Evolutionary conservation across 1,284 basidiomycete species (phyloP).

Genomic region (Cryptococcus sp.): DNA sequence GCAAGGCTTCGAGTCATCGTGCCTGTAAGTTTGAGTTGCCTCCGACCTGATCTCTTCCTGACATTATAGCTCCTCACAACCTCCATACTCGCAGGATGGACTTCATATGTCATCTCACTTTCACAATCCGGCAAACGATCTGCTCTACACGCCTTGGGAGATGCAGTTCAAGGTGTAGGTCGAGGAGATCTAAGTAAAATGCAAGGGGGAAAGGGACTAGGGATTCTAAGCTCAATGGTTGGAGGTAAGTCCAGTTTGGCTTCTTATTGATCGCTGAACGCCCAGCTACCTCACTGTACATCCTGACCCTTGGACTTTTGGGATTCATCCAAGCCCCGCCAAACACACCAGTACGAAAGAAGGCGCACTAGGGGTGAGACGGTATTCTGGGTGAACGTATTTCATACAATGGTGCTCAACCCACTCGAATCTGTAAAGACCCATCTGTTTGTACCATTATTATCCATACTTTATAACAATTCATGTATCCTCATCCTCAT

Average conservation of each 20-base stretch:
- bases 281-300: conserved; percentile 39
- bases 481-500: no score
- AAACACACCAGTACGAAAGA: conserved; percentile 23
- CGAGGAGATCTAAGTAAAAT: conserved; percentile 16
- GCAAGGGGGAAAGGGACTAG: conserved; percentile 18
- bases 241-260: conserved; percentile 27
- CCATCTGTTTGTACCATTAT: no score
- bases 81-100: conserved; percentile 43
- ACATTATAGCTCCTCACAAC: conserved; percentile 25
- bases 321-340: conserved; percentile 39
- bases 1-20: conserved; percentile 39
- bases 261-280: not conserved
- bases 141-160: conserved; percentile 19
- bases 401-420: no score
- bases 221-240: conserved; percentile 31
- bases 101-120: conserved; percentile 34
- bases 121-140: conserved; percentile 31
- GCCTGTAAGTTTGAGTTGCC: conserved; percentile 24
- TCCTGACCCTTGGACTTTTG: conserved; percentile 37
- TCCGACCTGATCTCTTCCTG: not conserved
- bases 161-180: conserved; percentile 22
- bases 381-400: not conserved
- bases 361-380: conserved; percentile 5
- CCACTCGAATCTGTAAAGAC: no score
- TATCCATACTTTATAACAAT: no score